These are phyloP conservation scores for Nepenthes alata DNA, from an alignment of 179 eudicot species.

Conservation along the genomic window DNA sequence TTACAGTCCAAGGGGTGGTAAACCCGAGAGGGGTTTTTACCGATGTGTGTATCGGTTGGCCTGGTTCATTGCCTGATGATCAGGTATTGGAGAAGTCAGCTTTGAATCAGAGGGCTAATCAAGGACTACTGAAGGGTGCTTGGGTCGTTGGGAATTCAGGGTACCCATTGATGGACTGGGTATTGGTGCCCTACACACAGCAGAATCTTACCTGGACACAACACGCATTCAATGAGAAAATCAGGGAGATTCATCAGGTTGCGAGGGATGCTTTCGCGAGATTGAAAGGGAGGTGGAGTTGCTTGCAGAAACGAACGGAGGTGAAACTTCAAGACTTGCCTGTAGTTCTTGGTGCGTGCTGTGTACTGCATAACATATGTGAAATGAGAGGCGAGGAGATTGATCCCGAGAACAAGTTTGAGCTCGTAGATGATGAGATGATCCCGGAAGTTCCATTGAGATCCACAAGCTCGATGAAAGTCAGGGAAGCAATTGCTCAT, in stretches of 20 bases:
- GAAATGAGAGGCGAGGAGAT: conserved; percentile 30
- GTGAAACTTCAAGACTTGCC: conserved; percentile 48
- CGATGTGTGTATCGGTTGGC: conserved; percentile 48
- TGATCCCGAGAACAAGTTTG: conserved; percentile 23
- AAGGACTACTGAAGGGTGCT: conserved; percentile 31
- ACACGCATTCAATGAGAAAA: conserved; percentile 42
- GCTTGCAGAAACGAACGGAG: conserved; percentile 48
- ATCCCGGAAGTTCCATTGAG: conserved; percentile 26
- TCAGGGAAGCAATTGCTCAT: conserved; percentile 36
- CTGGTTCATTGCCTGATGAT: conserved; percentile 51
- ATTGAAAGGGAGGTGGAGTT: conserved; percentile 42
- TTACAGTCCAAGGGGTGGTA: conserved; percentile 46
- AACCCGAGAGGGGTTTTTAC: conserved; percentile 36
- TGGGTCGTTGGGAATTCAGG: conserved; percentile 37
- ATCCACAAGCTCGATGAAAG: conserved; percentile 20
- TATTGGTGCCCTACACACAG: conserved; percentile 37
- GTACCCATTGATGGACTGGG: conserved; percentile 45
- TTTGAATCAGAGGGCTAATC: conserved; percentile 26
- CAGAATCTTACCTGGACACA: conserved; percentile 41
- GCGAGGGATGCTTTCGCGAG: conserved; percentile 36
- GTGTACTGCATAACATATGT: conserved; percentile 46
- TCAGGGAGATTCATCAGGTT: conserved; percentile 26
- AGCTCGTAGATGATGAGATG: conserved; percentile 40
- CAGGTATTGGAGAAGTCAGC: conserved; percentile 41
- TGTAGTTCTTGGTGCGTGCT: conserved; percentile 37